phyloP scores from a whole-genome alignment of 2,329 filamentous ascomycete species.

The Tolypocladium tropicale region DNA sequence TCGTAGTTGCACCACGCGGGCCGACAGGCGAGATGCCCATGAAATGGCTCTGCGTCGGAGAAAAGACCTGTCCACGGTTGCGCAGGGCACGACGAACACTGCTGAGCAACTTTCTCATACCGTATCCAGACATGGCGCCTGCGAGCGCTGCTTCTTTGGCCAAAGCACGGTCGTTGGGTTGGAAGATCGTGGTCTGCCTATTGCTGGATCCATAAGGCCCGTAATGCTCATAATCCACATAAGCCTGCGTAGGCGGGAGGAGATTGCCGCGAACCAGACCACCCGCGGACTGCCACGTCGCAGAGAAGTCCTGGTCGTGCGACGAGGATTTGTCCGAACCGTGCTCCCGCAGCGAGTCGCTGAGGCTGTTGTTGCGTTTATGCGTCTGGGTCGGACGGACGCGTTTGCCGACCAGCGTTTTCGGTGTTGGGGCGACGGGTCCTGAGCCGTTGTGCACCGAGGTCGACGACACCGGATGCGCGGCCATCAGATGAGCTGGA shows the following conservation, averaged over 20 bases:
- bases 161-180: constrained; percentile 24
- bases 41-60: constrained; percentile 35
- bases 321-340: constrained; percentile 38
- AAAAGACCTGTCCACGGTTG: constrained; percentile 37
- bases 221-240: constrained; percentile 56
- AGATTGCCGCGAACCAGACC: constrained; percentile 81
- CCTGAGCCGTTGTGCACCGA: constrained; percentile 35
- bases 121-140: constrained; percentile 56
- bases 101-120: constrained; percentile 77
- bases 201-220: constrained; percentile 33
- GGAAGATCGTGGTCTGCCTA: constrained; percentile 44
- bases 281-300: constrained; percentile 61
- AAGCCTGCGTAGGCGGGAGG: constrained; percentile 71
- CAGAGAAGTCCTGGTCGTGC: constrained; percentile 46
- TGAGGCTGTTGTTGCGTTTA: constrained; percentile 79
- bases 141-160: constrained; percentile 38
- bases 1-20: constrained; percentile 43
- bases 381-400: constrained; percentile 51
- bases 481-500: constrained; percentile 32
- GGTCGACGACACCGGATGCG: constrained; percentile 46
- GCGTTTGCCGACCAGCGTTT: constrained; percentile 47
- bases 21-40: constrained; percentile 38
- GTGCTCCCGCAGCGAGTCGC: constrained; percentile 70
- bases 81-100: constrained; percentile 77
- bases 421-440: constrained; percentile 48